Evolutionary conservation across 2,329 filamentous ascomycete genomes (phyloP).

Genomic region (Spiromastix sp.): DNA sequence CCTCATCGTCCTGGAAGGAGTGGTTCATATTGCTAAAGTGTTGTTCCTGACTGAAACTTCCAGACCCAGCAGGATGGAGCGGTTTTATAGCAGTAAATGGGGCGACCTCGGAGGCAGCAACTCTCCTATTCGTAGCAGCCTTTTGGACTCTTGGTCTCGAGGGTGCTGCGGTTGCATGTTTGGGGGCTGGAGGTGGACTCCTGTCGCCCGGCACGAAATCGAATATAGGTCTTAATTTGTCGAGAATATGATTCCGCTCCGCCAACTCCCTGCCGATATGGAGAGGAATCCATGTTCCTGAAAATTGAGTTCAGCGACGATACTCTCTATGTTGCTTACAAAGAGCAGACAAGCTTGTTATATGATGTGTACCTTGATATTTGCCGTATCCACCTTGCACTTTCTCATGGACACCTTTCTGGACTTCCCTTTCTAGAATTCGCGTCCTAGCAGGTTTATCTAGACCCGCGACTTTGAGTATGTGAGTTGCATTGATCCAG

Average conservation of each 20-base stretch:
- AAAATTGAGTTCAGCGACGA: slow-evolving; percentile 1
- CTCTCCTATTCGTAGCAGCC: slow-evolving; percentile 32
- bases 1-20: slow-evolving; percentile 55
- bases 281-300: slow-evolving; percentile 93
- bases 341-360: neutral
- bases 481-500: slow-evolving; percentile 99
- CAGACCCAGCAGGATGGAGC: neutral
- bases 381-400: slow-evolving; percentile 97
- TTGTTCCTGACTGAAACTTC: slow-evolving; percentile 6
- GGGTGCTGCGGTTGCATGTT: slow-evolving; percentile 60
- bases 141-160: slow-evolving; percentile 74
- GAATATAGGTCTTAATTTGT: slow-evolving; percentile 78
- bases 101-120: slow-evolving; percentile 2
- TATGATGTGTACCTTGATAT: slow-evolving; percentile 66
- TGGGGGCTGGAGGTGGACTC: slow-evolving; percentile 86
- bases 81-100: slow-evolving; percentile 7
- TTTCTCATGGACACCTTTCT: slow-evolving; percentile 94
- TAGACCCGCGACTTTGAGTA: slow-evolving; percentile 91
- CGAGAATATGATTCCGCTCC: slow-evolving; percentile 74
- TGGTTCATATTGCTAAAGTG: slow-evolving; percentile 13
- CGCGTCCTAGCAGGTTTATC: slow-evolving; percentile 93
- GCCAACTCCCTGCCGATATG: slow-evolving; percentile 71
- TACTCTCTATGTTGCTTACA: neutral
- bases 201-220: slow-evolving; percentile 75
- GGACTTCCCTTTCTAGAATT: slow-evolving; percentile 91